Base-by-base conservation (phyloP, 2,329 filamentous ascomycete genomes). In the Cytospora schulzeri region DNA sequence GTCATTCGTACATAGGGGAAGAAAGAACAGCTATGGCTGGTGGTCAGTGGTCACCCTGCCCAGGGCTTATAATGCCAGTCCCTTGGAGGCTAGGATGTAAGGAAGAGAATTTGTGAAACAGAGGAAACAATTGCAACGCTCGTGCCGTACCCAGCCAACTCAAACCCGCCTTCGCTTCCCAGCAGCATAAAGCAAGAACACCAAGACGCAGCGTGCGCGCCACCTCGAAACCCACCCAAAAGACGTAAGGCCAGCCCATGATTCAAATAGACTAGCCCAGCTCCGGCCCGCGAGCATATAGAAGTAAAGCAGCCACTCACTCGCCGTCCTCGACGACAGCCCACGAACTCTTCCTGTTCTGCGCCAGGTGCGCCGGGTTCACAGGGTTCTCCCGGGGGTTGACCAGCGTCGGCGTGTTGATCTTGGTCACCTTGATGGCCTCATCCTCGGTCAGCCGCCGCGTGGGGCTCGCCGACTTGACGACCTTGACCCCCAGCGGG, bases 321-420 rank as follows among this genome's bases (percentile, higher is more conserved):
- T 73, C 76, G 12, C 76, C 29, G 29, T 31, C 76, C 66, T 87
- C 84, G 29, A 87, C 73, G 45, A 86, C 73, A 38, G 83, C 80
- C 64, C 79, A 78, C 73, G 85, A 82, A 70, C 85, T 87, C 74
- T 81, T 81, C 65, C 83, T 77, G 67, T 82, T 73, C 62, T 76
- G 77, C 3, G 73, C 73, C 41, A 76, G 70, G 55, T 76, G 73
- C 29, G 74, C 52, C 33, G 52, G 62, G 28, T 64, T 65, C 17
- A 67, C 55, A 28, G 71, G 68, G 17, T 73, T 68, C 35, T 75
- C 69, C 14, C 75, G 56, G 76, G 76, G 58, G 67, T 69, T 72
- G 4, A 86, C 76, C 57, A 84, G 68, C 1, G 76, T 81, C 8
- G 83, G 83, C 55, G 79, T 83, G 12, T 78, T 73, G 38, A 73